Conservation (phyloP, 2,329 filamentous ascomycete genomes). For the Tolypocladium pustulatum region DNA sequence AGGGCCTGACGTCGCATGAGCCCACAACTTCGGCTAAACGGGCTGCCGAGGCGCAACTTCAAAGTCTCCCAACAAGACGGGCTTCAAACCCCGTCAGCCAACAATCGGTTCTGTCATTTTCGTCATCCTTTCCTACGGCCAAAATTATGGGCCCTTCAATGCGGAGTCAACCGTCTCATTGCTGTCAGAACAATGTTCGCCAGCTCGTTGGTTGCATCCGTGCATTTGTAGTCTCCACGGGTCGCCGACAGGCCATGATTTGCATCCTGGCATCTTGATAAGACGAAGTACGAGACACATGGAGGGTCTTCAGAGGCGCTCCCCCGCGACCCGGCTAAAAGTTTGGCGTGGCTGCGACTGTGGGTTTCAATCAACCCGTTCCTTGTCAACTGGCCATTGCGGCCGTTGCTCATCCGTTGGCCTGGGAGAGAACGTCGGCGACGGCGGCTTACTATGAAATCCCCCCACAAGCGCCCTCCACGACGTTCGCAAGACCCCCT, state of each 20-base stretch:
- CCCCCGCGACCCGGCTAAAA: not conserved
- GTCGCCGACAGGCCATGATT: not conserved
- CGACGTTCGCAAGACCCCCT: not conserved
- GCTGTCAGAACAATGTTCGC: not conserved
- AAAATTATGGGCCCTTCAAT: not conserved
- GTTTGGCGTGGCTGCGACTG: not conserved
- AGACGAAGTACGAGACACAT: not conserved
- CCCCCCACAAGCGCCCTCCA: not conserved
- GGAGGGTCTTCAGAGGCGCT: not conserved
- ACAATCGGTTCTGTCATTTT: not conserved
- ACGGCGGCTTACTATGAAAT: not conserved
- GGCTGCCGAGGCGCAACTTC: not conserved
- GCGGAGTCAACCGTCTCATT: not conserved
- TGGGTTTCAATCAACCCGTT: not conserved
- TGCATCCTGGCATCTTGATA: not conserved
- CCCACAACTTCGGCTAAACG: not conserved
- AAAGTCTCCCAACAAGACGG: not conserved
- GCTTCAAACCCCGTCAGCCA: not conserved
- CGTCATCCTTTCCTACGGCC: not conserved
- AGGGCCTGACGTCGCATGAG: not conserved
- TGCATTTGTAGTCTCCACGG: not conserved
- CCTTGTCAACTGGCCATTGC: not conserved
- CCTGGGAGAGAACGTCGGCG: not conserved
- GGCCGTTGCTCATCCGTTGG: not conserved
- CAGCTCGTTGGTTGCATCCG: not conserved